These are phyloP conservation scores for Imleria badia DNA, from an alignment of 768 basidiomycete genomes.

Conservation along the genomic window DNA sequence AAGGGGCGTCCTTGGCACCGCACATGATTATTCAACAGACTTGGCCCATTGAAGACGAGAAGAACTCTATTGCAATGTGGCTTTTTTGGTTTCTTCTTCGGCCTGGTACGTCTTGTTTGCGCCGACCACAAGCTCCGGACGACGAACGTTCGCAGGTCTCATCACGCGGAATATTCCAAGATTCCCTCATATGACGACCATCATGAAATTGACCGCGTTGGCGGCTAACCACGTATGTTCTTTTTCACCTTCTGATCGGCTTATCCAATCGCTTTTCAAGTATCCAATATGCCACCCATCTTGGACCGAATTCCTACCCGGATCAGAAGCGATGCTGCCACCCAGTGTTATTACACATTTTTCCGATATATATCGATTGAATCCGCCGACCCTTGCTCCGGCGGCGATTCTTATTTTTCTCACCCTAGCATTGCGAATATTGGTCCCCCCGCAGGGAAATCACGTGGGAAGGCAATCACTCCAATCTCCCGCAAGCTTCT, in stretches of 20 bases:
- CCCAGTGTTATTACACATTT: slow-evolving; percentile 39
- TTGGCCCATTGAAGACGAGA: slow-evolving; percentile 59
- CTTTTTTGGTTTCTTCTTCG: slow-evolving; percentile 71
- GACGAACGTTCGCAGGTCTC: slow-evolving; percentile 41
- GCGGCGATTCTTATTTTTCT: slow-evolving; percentile 75
- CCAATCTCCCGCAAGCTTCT: slow-evolving; percentile 12
- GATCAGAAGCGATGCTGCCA: slow-evolving; percentile 20
- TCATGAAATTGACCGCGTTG: slow-evolving; percentile 62
- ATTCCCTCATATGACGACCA: slow-evolving; percentile 46
- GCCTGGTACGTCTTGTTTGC: slow-evolving; percentile 45
- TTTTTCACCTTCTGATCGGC: neutral
- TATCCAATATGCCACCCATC: slow-evolving; percentile 57
- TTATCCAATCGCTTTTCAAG: slow-evolving; percentile 37
- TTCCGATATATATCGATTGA: slow-evolving; percentile 44
- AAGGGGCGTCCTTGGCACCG: slow-evolving; percentile 54
- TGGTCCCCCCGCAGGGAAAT: slow-evolving; percentile 1
- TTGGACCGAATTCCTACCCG: slow-evolving; percentile 59
- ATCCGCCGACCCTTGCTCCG: slow-evolving; percentile 60
- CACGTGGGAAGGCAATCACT: slow-evolving; percentile 4
- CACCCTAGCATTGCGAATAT: slow-evolving; percentile 41
- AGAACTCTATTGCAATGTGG: slow-evolving; percentile 71
- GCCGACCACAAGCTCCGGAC: neutral
- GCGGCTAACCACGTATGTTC: slow-evolving; percentile 60
- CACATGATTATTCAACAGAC: slow-evolving; percentile 39
- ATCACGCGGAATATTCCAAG: slow-evolving; percentile 40